Evolutionary conservation across 192 early-diverging fungal genomes (phyloP).

Genomic region (Chytriomyces hyalinus): DNA sequence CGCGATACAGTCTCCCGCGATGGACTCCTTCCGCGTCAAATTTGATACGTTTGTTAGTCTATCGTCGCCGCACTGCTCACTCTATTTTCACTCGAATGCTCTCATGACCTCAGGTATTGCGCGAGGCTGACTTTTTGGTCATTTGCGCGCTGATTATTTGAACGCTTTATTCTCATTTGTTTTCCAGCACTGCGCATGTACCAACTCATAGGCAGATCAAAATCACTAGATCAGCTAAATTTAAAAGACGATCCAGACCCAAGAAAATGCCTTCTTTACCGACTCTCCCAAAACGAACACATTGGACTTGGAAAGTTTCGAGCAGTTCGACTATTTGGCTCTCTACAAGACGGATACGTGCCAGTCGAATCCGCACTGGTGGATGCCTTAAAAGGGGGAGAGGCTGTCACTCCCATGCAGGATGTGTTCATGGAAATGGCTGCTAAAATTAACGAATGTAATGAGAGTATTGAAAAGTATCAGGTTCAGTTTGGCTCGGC

Average conservation of each 20-base stretch:
- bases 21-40: slow-evolving; percentile 17
- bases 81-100: slow-evolving; percentile 33
- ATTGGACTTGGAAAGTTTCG: slow-evolving; percentile 24
- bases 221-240: slow-evolving; percentile 28
- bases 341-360: slow-evolving; percentile 35
- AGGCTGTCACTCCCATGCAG: slow-evolving; percentile 4
- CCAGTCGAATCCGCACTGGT: slow-evolving; percentile 12
- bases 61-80: slow-evolving; percentile 35
- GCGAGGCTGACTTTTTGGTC: background rate
- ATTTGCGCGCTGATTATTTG: background rate
- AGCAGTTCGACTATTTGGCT: slow-evolving; percentile 33
- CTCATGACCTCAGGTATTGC: slow-evolving; percentile 24
- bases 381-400: background rate
- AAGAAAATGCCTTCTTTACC: slow-evolving; percentile 24
- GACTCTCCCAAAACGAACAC: slow-evolving; percentile 15
- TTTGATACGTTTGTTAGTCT: slow-evolving; percentile 36
- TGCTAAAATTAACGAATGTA: background rate
- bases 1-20: slow-evolving; percentile 18
- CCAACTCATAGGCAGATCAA: slow-evolving; percentile 17
- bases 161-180: background rate
- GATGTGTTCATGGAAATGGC: slow-evolving; percentile 29
- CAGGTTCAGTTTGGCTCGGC: slow-evolving; percentile 12
- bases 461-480: slow-evolving; percentile 11
- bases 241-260: slow-evolving; percentile 28
- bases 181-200: slow-evolving; percentile 1